These are phyloP conservation scores for Botryococcus braunii DNA, from an alignment of 163 green algal genomes.

Conservation along the genomic window DNA sequence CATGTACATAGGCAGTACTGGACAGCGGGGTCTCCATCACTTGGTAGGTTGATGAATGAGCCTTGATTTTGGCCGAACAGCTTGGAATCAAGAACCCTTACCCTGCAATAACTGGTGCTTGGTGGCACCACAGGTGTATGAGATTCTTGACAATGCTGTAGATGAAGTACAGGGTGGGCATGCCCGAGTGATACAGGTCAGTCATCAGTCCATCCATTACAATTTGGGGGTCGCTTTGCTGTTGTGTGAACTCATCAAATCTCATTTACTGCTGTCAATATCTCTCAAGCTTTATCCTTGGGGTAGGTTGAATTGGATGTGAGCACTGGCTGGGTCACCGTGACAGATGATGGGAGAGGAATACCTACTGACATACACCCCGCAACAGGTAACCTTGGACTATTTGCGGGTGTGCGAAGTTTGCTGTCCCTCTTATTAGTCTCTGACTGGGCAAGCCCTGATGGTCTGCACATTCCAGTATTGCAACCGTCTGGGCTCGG, in stretches of 20 bases:
- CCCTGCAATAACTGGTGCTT: no score
- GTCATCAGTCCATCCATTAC: no score
- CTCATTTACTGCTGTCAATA: no score
- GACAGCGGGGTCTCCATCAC: slow-evolving; percentile 85
- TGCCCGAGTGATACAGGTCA: slow-evolving; percentile 36
- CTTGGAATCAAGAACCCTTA: no score
- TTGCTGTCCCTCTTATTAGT: no score
- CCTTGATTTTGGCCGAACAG: neutral
- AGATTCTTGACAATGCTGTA: slow-evolving; percentile 92
- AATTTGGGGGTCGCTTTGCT: no score
- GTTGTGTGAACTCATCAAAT: no score
- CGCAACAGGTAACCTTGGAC: slow-evolving; percentile 71
- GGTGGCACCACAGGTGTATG: slow-evolving; percentile 40
- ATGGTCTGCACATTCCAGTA: no score
- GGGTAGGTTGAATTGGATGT: slow-evolving; percentile 63
- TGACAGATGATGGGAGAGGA: slow-evolving; percentile 91
- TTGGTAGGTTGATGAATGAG: slow-evolving; percentile 52
- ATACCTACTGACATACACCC: slow-evolving; percentile 92
- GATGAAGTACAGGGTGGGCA: slow-evolving; percentile 79
- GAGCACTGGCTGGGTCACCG: slow-evolving; percentile 52
- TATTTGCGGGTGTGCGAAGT: no score
- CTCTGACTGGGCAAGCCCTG: no score
- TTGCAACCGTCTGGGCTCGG: no score
- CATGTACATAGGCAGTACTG: slow-evolving; percentile 99
- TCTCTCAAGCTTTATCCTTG: no score